These are phyloP conservation scores for Neofusicoccum laricinum DNA, from an alignment of 2,329 filamentous ascomycete genomes.

Conservation along the genomic window DNA sequence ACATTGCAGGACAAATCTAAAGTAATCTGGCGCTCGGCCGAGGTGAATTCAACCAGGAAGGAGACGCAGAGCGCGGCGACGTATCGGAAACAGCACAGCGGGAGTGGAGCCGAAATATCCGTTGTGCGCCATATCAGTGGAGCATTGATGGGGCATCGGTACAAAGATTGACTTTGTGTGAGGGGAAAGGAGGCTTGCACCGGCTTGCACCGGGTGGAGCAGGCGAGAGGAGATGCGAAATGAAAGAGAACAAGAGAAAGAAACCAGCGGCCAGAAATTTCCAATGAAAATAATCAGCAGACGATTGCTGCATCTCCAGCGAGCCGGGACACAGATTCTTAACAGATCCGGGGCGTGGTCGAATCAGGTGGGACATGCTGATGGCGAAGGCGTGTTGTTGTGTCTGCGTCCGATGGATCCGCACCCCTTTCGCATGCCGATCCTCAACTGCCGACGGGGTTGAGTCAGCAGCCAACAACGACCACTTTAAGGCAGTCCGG, in stretches of 20 bases:
- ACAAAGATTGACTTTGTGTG: not conserved
- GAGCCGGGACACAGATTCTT: too few species aligned
- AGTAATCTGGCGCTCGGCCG: not conserved
- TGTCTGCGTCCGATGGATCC: not conserved
- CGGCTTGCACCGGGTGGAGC: not conserved
- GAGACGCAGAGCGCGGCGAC: not conserved
- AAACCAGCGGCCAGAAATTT: too few species aligned
- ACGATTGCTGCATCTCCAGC: too few species aligned
- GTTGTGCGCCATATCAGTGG: not conserved
- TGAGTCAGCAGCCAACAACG: constrained; percentile 4
- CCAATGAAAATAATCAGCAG: too few species aligned
- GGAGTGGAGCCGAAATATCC: not conserved
- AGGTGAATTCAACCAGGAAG: not conserved
- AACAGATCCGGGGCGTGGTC: not conserved
- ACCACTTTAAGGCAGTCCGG: not conserved
- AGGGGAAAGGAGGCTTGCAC: not conserved
- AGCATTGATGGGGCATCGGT: not conserved
- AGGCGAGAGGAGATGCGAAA: not conserved
- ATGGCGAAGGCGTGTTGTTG: not conserved
- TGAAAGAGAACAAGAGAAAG: not conserved
- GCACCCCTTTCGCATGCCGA: constrained; percentile 8
- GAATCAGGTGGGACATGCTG: not conserved
- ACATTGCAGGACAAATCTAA: too few species aligned
- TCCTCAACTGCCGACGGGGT: constrained; percentile 10
- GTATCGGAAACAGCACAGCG: not conserved